A percentile compares a stretch with the other conserved stretches of the same genome.
These are phyloP conservation scores for Clitopilus passeckerianus DNA, from an alignment of 768 basidiomycete species.

Conservation along the genomic window DNA sequence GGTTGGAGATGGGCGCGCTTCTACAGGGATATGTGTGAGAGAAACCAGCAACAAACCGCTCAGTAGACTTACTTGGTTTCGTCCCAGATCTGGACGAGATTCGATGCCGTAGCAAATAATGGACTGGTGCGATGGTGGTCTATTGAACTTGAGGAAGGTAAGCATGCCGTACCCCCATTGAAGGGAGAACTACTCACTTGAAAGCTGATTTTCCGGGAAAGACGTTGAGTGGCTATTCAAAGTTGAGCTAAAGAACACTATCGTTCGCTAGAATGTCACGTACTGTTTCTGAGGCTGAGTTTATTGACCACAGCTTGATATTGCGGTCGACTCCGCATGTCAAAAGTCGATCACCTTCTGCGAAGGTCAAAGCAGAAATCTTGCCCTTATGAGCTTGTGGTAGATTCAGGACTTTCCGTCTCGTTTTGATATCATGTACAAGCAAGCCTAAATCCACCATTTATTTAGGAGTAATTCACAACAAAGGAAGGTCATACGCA, in stretches of 20 bases:
- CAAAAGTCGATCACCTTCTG: conserved; percentile 54
- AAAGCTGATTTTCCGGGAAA: conserved; percentile 87
- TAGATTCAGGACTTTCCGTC: conserved; percentile 49
- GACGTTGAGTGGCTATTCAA: conserved; percentile 57
- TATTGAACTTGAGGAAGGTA: conserved; percentile 58
- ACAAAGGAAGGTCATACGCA: conserved; percentile 30
- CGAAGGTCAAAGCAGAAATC: conserved; percentile 77
- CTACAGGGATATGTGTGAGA: conserved; percentile 26
- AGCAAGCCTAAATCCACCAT: conserved; percentile 57
- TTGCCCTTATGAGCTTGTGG: conserved; percentile 81
- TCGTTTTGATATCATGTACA: conserved; percentile 71
- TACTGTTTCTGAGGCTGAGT: conserved; percentile 28
- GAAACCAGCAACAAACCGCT: not conserved
- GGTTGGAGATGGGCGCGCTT: conserved; percentile 79
- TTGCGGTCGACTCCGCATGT: conserved; percentile 82
- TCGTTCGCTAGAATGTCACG: conserved; percentile 4
- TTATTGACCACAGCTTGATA: conserved; percentile 75
- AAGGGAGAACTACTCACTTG: conserved; percentile 52
- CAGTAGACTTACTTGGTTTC: conserved; percentile 73
- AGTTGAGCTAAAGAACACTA: not conserved
- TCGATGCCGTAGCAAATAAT: conserved; percentile 93
- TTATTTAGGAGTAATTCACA: conserved; percentile 2
- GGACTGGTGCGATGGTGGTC: conserved; percentile 89
- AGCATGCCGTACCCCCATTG: conserved; percentile 1
- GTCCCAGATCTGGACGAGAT: conserved; percentile 95